Evolutionary conservation across 1,284 basidiomycete species (phyloP).

Genomic region (Anthracocystis panici-leucophaei): DNA sequence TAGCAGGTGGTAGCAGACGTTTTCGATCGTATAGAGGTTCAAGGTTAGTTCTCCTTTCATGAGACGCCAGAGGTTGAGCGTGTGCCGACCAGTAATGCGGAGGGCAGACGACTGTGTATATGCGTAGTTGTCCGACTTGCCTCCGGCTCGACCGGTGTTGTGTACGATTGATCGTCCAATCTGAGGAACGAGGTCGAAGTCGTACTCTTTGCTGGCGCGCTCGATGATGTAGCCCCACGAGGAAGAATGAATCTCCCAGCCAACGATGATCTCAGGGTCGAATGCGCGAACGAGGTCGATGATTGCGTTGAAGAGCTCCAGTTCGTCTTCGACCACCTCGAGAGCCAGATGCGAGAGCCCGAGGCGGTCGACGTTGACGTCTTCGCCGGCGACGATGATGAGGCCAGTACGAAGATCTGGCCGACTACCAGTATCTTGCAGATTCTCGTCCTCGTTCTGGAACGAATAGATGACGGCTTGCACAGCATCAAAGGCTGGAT

Average conservation of each 20-base stretch:
- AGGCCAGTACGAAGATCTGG: conserved; percentile 58
- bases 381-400: conserved; percentile 31
- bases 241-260: conserved; percentile 88
- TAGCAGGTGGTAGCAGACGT: conserved; percentile 76
- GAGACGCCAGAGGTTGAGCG: conserved; percentile 91
- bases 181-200: conserved; percentile 69
- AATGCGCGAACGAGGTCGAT: conserved; percentile 81
- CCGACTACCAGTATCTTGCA: conserved; percentile 54
- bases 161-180: conserved; percentile 67
- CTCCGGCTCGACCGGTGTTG: conserved; percentile 56
- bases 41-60: conserved; percentile 87
- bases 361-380: conserved; percentile 36
- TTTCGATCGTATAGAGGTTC: conserved; percentile 88
- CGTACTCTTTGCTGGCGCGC: conserved; percentile 73
- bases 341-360: conserved; percentile 68
- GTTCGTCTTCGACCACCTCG: conserved; percentile 78
- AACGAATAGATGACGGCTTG: conserved; percentile 79
- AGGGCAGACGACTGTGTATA: conserved; percentile 89
- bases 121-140: conserved; percentile 57
- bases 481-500: conserved; percentile 81
- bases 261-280: conserved; percentile 91
- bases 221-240: conserved; percentile 91
- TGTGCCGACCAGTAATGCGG: conserved; percentile 86
- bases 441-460: conserved; percentile 74
- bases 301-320: conserved; percentile 84